These are phyloP conservation scores for Eleusine indica DNA, from an alignment of 176 grass and related monocot genomes.

Conservation along the genomic window DNA sequence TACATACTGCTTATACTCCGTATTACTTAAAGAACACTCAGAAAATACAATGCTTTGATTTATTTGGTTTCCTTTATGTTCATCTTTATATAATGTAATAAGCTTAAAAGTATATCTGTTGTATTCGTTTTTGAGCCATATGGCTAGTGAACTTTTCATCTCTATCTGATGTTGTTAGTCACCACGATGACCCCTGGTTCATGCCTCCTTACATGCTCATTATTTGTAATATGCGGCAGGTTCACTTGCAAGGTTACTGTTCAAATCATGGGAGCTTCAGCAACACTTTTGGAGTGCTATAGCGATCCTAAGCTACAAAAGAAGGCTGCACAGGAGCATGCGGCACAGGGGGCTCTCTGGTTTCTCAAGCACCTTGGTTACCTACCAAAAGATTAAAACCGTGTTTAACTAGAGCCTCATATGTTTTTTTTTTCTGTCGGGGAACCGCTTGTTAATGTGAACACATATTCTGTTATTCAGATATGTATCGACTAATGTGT, in stretches of 20 bases:
- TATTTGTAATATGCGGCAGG: conserved; percentile 47
- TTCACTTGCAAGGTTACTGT: conserved; percentile 87
- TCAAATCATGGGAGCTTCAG: conserved; percentile 44
- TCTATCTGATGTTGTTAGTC: neutral
- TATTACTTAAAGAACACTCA: neutral
- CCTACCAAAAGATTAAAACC: conserved; percentile 31
- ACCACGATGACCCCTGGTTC: neutral
- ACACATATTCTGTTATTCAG: neutral
- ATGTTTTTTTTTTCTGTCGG: neutral
- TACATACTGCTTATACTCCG: neutral
- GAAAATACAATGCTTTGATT: neutral
- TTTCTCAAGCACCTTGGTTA: conserved; percentile 65
- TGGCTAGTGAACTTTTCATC: neutral
- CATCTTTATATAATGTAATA: neutral
- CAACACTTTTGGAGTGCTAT: conserved; percentile 55
- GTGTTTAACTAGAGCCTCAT: neutral
- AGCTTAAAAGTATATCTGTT: neutral
- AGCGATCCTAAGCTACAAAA: conserved; percentile 70
- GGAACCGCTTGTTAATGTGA: neutral
- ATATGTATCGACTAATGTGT: conserved; percentile 11
- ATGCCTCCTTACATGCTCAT: neutral
- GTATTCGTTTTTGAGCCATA: neutral
- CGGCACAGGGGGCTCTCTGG: conserved; percentile 81
- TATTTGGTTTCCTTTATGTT: neutral
- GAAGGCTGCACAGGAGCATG: conserved; percentile 76